Conservation (phyloP, 1,139 yeast genomes). For the Zygoascus meyerae region DNA sequence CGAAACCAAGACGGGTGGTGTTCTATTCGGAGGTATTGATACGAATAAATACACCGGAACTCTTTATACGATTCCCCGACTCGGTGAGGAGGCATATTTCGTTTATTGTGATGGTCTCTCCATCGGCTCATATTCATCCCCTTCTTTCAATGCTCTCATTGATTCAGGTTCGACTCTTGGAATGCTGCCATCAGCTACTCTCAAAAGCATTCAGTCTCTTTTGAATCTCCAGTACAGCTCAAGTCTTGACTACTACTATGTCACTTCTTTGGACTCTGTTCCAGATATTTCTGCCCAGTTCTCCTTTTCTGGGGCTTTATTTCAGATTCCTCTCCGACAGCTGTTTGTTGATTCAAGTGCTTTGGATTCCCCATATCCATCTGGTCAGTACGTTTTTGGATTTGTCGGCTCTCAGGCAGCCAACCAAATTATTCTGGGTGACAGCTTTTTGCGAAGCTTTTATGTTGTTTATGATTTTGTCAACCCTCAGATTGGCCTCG, state of each 20-base stretch:
- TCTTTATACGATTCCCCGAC: slow-evolving; percentile 25
- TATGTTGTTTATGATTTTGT: slow-evolving; percentile 27
- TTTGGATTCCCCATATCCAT: slow-evolving; percentile 18
- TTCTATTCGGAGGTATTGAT: slow-evolving; percentile 47
- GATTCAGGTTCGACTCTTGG: slow-evolving; percentile 29
- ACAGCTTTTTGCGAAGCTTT: slow-evolving; percentile 25
- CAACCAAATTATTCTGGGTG: slow-evolving; percentile 25
- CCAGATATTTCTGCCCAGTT: slow-evolving; percentile 16
- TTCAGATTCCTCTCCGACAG: slow-evolving; percentile 16
- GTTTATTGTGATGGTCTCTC: slow-evolving; percentile 15
- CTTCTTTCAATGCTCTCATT: slow-evolving; percentile 17
- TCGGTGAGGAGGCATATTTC: slow-evolving; percentile 14
- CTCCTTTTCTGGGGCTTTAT: slow-evolving; percentile 21
- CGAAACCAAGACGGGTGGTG: slow-evolving; percentile 33
- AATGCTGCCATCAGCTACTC: slow-evolving; percentile 18
- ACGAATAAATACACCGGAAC: slow-evolving; percentile 42
- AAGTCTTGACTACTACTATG: slow-evolving; percentile 14
- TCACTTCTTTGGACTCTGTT: slow-evolving; percentile 1
- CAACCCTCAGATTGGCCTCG: slow-evolving; percentile 25
- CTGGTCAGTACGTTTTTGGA: slow-evolving; percentile 20
- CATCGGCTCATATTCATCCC: slow-evolving; percentile 7
- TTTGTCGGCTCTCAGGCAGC: slow-evolving; percentile 21
- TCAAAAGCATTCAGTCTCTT: slow-evolving; percentile 14
- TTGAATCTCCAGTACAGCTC: slow-evolving; percentile 16
- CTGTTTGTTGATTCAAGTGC: slow-evolving; percentile 20